Conservation (phyloP, 306 rosid genomes). For the Vigna unguiculata region DNA sequence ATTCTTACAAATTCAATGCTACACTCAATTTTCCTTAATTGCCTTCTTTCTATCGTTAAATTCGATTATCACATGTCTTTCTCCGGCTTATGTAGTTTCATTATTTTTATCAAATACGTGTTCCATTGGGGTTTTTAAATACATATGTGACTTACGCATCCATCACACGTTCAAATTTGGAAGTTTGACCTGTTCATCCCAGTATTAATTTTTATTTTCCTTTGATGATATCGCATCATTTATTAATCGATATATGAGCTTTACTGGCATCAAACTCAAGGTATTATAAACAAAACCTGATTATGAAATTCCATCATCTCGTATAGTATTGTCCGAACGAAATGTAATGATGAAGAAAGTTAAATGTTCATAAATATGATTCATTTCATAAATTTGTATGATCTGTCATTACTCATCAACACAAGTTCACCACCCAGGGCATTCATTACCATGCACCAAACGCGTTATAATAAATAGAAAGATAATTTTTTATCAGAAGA, state of each 20-base stretch:
- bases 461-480: not conserved
- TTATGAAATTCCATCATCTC: not conserved
- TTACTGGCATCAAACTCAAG: not conserved
- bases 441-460: conserved; percentile 7
- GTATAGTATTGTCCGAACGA: not conserved
- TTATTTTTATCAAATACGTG: not conserved
- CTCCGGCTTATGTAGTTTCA: not conserved
- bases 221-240: not conserved
- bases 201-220: not conserved
- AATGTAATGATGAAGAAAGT: not conserved
- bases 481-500: not conserved
- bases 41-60: not conserved
- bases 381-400: conserved; percentile 1
- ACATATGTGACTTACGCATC: not conserved
- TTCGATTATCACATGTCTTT: not conserved
- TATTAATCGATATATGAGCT: not conserved
- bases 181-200: not conserved
- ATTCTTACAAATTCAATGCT: not conserved
- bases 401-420: not conserved
- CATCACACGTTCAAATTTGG: not conserved
- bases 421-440: not conserved
- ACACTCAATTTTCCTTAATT: not conserved
- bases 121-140: not conserved
- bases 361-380: not conserved
- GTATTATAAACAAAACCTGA: not conserved